Percentiles rank a stretch among this genome's conserved stretches.
Conservation (phyloP, 768 basidiomycete genomes). For the Leucocoprinus birnbaumii region DNA sequence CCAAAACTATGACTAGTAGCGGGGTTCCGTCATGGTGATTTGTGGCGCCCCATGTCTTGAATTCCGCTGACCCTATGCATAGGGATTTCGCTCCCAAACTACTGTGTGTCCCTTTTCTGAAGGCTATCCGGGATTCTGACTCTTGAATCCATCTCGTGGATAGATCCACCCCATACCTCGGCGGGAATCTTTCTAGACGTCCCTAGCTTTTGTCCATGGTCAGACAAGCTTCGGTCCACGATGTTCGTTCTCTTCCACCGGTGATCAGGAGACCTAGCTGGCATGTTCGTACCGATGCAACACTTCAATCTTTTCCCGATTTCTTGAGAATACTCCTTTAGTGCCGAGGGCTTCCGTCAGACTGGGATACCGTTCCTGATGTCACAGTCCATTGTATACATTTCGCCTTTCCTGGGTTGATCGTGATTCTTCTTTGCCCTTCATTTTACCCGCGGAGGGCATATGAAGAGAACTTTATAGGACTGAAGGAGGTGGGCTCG, state of each 20-base stretch:
- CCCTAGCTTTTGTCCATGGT: not conserved
- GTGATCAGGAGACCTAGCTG: not conserved
- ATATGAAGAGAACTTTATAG: no score
- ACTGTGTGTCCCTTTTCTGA: not conserved
- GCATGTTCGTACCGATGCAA: no score
- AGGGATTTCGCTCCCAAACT: not conserved
- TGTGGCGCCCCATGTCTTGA: not conserved
- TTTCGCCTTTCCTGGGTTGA: no score
- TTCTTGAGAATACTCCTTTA: no score
- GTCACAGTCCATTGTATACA: no score
- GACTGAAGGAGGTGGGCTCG: no score
- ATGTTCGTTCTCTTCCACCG: not conserved
- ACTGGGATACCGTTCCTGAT: no score
- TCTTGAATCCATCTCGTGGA: not conserved
- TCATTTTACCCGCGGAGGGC: no score
- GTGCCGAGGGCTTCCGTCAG: no score
- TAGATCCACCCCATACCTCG: slow-evolving; percentile 6
- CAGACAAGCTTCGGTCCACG: not conserved
- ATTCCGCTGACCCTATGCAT: not conserved
- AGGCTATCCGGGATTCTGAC: not conserved
- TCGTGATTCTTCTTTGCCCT: no score
- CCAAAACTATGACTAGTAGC: not conserved
- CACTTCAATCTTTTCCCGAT: no score
- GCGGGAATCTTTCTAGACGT: not conserved
- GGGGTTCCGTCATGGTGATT: not conserved